Evolutionary conservation across 495 filamentous ascomycete species (phyloP), one percentile per base, ranked within the genome.

Genomic region (Trichoderma orchidacearum): DNA sequence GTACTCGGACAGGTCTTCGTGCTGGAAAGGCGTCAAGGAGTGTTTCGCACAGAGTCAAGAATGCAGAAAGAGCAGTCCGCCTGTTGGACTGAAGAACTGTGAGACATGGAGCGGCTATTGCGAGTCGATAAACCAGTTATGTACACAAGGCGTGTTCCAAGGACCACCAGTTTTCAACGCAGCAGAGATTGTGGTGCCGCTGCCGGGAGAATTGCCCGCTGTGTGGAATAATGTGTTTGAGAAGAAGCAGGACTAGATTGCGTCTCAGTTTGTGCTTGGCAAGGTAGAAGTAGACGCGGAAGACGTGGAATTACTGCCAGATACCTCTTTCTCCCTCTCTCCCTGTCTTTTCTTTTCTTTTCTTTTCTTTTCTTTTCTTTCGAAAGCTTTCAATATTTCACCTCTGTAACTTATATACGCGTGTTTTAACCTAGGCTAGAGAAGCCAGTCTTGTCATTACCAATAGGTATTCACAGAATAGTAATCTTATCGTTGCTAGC

Each of bases 21-120:
- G 86, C 72, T 86, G 78, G 77, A 64, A 65, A 18, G 58, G 75
- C 7, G 68, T 66, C 13, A 59, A 70, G 48, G 65, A 76, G 29
- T 86, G 85, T 72, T 89, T 71, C 68, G 56, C 62, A 38, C 85
- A 90, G 69, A 63, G 63, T 21, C 61, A 70, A 0, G 59, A 27
- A 8, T 90, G 87, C 70, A 87, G 78, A 62, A 61, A 72, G 23
- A 64, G 63, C 5, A 75, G 82, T 0, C 78, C 76, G 3, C 76
- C 80, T 9, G 81, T 81, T 0, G 86, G 85, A 11, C 60, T 69
- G 48, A 64, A 63, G 3, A 74, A 75, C 52, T 91, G 87, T 64
- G 61, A 70, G 8, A 66, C 72, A 9, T 89, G 80, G 81, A 74
- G 81, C 56, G 41, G 63, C 3, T 83, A 82, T 62, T 90, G 86